Base-by-base conservation (phyloP, 2,329 filamentous ascomycete species). In the Diaporthe citrichinensis region DNA sequence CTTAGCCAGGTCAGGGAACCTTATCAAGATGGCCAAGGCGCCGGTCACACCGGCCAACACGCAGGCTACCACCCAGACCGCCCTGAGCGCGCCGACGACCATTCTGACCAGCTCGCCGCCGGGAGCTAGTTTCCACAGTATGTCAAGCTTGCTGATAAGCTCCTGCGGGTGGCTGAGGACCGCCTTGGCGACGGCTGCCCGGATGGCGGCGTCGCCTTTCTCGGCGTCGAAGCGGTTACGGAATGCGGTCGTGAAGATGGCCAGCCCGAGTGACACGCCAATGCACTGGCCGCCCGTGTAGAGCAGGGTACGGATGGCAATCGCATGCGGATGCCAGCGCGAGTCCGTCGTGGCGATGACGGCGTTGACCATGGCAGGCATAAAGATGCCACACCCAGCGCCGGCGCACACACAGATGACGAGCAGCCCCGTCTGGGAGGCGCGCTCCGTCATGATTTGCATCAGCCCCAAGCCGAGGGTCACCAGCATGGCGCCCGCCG, bases 221-320 rank as follows among this genome's bases (percentile, higher is more conserved):
- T 6, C 4, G 9, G 28, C 44, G 17, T 23, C 7, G 44, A 51
- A 49, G 28, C 23, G 28, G 44, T 3, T 28, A 17, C 31, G 28
- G 55, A 76, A 76, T n/a, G 72, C 69, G 25, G 34, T 69, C 61
- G 68, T 65, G 68, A 76, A 76, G 36, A 76, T 76, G 53, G 73
- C 73, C 53, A 73, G 49, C 10, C 75, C 73, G 36, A 74, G 20
- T 7, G 75, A 76, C 28, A 76, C 36, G 31, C 75, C 75, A 7
- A 75, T 53, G 55, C 73, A 76, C 28, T 76, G 75, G 10, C 75
- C 75, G 9, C 68, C 73, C 5, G 75, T 76, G 46, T 75, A 71
- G 6, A 76, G 39, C 36, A 73, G 49, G 12, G 75, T 73, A 44
- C 75, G 68, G 36, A 39, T 73, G 36, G 75, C 75, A 9, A 76